Conservation (phyloP, 805 yeast genomes). For the Monosporozyma aerobia region DNA sequence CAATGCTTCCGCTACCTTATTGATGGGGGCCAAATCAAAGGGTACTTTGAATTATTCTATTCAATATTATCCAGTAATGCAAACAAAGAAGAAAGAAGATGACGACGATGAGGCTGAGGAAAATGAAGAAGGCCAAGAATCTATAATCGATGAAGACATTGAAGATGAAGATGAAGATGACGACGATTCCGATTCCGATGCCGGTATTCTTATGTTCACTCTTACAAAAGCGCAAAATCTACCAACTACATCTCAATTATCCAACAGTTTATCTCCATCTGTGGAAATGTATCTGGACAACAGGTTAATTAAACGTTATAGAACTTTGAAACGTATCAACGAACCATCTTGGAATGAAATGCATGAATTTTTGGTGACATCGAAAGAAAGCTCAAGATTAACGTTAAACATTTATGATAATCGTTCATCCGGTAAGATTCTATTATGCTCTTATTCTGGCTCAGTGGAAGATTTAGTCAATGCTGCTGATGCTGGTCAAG, state of each 20-base stretch:
- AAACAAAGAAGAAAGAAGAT: slow-evolving; percentile 11
- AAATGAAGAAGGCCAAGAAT: slow-evolving; percentile 11
- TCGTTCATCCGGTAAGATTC: slow-evolving; percentile 36
- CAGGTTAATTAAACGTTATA: slow-evolving; percentile 44
- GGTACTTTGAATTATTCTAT: slow-evolving; percentile 53
- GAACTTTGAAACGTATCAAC: slow-evolving; percentile 57
- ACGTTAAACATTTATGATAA: slow-evolving; percentile 54
- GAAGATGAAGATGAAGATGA: slow-evolving; percentile 26
- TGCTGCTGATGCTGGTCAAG: slow-evolving; percentile 37
- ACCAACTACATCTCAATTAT: slow-evolving; percentile 42
- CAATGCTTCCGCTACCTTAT: slow-evolving; percentile 19
- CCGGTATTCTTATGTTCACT: slow-evolving; percentile 60
- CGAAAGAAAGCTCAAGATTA: slow-evolving; percentile 48
- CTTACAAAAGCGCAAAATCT: slow-evolving; percentile 53
- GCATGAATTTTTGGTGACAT: slow-evolving; percentile 51
- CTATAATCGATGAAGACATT: slow-evolving; percentile 18
- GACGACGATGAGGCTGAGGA: slow-evolving; percentile 5
- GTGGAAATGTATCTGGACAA: slow-evolving; percentile 58
- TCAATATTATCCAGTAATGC: slow-evolving; percentile 32
- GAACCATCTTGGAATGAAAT: slow-evolving; percentile 66
- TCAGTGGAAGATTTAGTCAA: slow-evolving; percentile 40
- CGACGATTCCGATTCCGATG: slow-evolving; percentile 46
- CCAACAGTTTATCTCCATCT: slow-evolving; percentile 44
- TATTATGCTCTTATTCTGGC: slow-evolving; percentile 43
- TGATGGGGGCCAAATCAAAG: slow-evolving; percentile 39